phyloP scores from a whole-genome alignment of 148 eudicot species.

The Camellia lanceoleosa region DNA sequence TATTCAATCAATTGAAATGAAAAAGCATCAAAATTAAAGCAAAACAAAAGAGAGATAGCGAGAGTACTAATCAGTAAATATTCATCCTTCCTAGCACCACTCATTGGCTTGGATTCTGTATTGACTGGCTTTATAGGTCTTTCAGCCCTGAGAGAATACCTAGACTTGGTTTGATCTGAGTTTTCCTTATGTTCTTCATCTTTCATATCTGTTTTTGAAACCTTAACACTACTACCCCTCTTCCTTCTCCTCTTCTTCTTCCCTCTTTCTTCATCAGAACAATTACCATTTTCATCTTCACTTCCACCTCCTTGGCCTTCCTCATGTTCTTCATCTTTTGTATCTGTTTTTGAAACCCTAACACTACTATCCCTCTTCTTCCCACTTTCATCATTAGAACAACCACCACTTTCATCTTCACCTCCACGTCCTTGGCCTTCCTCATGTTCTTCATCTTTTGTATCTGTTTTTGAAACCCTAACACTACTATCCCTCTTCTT shows the following conservation, averaged over 20 bases:
- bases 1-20: neutral
- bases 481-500: neutral
- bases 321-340: neutral
- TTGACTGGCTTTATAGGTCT: neutral
- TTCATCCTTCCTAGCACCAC: slow-evolving; percentile 3
- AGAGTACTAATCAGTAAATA: neutral
- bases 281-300: neutral
- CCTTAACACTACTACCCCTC: neutral
- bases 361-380: neutral
- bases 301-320: neutral
- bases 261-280: neutral
- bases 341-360: neutral
- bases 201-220: neutral
- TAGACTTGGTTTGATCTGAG: neutral
- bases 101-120: neutral
- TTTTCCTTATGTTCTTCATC: neutral
- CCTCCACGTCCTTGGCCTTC: neutral
- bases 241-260: neutral
- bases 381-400: neutral
- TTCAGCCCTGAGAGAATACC: neutral
- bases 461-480: neutral
- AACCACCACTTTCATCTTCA: neutral
- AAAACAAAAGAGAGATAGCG: neutral
- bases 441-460: neutral
- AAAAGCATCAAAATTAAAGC: neutral